These are phyloP conservation scores for Santalum album DNA, from an alignment of 164 flowering plant species.

Conservation along the genomic window DNA sequence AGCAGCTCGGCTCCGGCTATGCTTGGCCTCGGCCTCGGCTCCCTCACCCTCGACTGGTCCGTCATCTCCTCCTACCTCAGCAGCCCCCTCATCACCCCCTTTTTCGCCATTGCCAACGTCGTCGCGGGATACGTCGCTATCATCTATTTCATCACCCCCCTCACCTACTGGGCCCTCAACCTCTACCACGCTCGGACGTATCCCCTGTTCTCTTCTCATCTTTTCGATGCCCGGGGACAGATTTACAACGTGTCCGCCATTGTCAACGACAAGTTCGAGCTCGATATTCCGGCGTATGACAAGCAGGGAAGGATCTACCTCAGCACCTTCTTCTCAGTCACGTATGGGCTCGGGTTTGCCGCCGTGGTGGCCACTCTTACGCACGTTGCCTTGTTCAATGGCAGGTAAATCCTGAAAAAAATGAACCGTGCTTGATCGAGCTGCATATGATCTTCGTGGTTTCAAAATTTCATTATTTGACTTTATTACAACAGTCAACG, in stretches of 20 bases:
- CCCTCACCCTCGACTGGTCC: conserved; percentile 13
- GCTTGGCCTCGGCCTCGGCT: conserved; percentile 9
- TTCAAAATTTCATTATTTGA: too few relatives aligned
- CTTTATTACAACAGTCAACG: too few relatives aligned
- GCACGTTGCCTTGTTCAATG: conserved; percentile 52
- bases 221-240: conserved; percentile 32
- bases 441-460: too few relatives aligned
- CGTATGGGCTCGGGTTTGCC: conserved; percentile 59
- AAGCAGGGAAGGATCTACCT: conserved; percentile 32
- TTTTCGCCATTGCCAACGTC: conserved; percentile 15
- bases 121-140: conserved; percentile 3
- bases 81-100: conserved; percentile 11
- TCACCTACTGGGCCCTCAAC: conserved; percentile 13
- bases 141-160: conserved; percentile 2
- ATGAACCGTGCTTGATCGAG: too few relatives aligned
- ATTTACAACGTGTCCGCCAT: conserved; percentile 27
- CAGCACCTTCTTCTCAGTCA: conserved; percentile 41
- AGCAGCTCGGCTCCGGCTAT: conserved; percentile 14
- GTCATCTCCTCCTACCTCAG: conserved; percentile 10
- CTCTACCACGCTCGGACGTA: conserved; percentile 7
- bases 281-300: conserved; percentile 24
- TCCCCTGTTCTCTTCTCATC: conserved; percentile 12
- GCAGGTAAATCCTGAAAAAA: too few relatives aligned
- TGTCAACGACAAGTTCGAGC: conserved; percentile 40
- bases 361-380: conserved; percentile 45